phyloP scores from a whole-genome alignment of 495 filamentous ascomycete species.

The Hapsidospora chrysogenum region DNA sequence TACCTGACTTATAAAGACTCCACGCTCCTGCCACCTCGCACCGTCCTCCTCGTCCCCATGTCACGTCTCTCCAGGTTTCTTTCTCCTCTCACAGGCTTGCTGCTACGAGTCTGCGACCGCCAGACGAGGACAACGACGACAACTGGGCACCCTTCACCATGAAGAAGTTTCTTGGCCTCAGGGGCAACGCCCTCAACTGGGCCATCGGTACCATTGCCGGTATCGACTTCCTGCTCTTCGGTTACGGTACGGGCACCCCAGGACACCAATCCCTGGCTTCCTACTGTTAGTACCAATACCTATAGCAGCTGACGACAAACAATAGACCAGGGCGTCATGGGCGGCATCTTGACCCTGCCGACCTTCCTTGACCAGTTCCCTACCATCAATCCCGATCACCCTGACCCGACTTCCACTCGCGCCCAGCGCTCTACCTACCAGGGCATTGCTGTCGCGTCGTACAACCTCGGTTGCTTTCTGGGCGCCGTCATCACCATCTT shows the following conservation, averaged over 20 bases:
- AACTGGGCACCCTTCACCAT: too few relatives aligned
- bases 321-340: slow-evolving; percentile 38
- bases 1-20: too few relatives aligned
- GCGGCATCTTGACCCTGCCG: slow-evolving; percentile 37
- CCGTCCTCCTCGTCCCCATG: too few relatives aligned
- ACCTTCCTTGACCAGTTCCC: slow-evolving; percentile 40
- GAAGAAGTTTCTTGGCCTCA: slow-evolving; percentile 45
- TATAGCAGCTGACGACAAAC: slow-evolving; percentile 4
- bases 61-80: too few relatives aligned
- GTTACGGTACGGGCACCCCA: slow-evolving; percentile 21
- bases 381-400: slow-evolving; percentile 29
- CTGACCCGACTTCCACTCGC: slow-evolving; percentile 13
- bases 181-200: slow-evolving; percentile 46
- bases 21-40: too few relatives aligned
- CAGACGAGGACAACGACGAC: too few relatives aligned
- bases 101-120: too few relatives aligned
- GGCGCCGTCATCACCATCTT: slow-evolving; percentile 54
- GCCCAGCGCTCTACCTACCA: slow-evolving; percentile 36
- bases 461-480: slow-evolving; percentile 63
- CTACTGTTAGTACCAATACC: not conserved
- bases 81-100: too few relatives aligned
- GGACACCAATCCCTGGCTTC: too few relatives aligned
- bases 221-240: slow-evolving; percentile 46
- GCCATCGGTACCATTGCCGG: slow-evolving; percentile 53
- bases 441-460: slow-evolving; percentile 43